phyloP scores from a whole-genome alignment of 768 basidiomycete species.

The Boletus rufocinnamomeus region DNA sequence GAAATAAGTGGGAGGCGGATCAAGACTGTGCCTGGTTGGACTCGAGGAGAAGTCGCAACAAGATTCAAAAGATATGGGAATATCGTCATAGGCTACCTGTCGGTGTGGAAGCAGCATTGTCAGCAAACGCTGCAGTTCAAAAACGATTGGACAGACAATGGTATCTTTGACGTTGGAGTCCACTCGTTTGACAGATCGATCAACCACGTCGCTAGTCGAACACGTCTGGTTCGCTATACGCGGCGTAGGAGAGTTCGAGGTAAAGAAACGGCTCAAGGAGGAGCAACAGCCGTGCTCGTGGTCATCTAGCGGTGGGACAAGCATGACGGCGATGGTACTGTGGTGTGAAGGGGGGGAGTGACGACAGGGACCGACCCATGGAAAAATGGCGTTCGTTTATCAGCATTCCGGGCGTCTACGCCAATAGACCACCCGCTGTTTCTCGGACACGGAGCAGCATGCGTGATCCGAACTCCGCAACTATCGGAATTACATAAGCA shows the following conservation, averaged over 20 bases:
- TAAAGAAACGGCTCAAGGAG: slow-evolving; percentile 25
- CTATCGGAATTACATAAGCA: slow-evolving; percentile 30
- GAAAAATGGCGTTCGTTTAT: slow-evolving; percentile 37
- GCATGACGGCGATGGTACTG: slow-evolving; percentile 19
- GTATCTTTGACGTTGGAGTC: slow-evolving; percentile 1
- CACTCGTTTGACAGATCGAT: slow-evolving; percentile 9
- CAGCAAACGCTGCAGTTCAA: not conserved
- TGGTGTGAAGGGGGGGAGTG: slow-evolving; percentile 9
- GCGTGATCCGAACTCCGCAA: slow-evolving; percentile 34
- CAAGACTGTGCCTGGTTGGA: slow-evolving; percentile 23
- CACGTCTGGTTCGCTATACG: not conserved
- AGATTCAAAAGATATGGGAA: slow-evolving; percentile 40
- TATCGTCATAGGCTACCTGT: slow-evolving; percentile 16
- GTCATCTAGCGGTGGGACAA: slow-evolving; percentile 24
- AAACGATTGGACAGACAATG: slow-evolving; percentile 11
- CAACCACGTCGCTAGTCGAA: not conserved
- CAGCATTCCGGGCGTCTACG: slow-evolving; percentile 28
- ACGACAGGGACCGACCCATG: slow-evolving; percentile 12
- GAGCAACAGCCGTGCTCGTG: slow-evolving; percentile 25
- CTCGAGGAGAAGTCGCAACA: slow-evolving; percentile 47
- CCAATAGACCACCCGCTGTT: slow-evolving; percentile 10
- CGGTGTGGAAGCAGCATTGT: not conserved
- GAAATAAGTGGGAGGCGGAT: slow-evolving; percentile 47
- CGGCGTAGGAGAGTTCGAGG: slow-evolving; percentile 2
- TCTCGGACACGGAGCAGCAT: slow-evolving; percentile 18